phyloP scores from a whole-genome alignment of 164 flowering plant species.

The Aristolochia contorta region DNA sequence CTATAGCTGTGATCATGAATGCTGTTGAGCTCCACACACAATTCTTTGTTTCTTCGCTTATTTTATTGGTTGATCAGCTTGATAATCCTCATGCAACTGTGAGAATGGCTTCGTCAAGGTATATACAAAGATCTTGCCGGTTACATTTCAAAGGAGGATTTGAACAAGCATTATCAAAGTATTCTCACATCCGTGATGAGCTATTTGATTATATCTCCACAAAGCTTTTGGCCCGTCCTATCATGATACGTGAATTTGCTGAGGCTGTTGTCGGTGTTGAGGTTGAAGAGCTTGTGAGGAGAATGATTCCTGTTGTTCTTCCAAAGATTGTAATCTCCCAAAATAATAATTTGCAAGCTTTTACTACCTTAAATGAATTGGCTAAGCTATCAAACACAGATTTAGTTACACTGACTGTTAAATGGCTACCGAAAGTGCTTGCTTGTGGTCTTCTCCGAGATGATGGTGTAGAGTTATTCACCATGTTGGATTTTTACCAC shows the following conservation, averaged over 20 bases:
- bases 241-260: conserved; percentile 77
- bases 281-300: conserved; percentile 54
- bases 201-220: conserved; percentile 65
- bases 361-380: conserved; percentile 47
- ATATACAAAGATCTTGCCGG: conserved; percentile 56
- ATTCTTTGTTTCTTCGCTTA: conserved; percentile 57
- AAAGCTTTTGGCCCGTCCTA: conserved; percentile 56
- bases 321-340: conserved; percentile 82
- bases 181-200: conserved; percentile 52
- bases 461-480: conserved; percentile 42
- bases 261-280: conserved; percentile 74
- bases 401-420: conserved; percentile 58
- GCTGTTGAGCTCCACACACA: conserved; percentile 55
- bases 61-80: conserved; percentile 82
- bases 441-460: conserved; percentile 79
- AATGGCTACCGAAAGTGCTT: conserved; percentile 93
- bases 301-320: conserved; percentile 89
- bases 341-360: conserved; percentile 49
- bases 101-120: conserved; percentile 61
- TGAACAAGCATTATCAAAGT: conserved; percentile 47
- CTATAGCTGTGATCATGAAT: conserved; percentile 62
- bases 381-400: conserved; percentile 67
- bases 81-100: conserved; percentile 63
- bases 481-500: conserved; percentile 81
- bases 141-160: conserved; percentile 71